Base-by-base conservation (phyloP, 495 filamentous ascomycete genomes). In the Penicillium diatomitis region DNA sequence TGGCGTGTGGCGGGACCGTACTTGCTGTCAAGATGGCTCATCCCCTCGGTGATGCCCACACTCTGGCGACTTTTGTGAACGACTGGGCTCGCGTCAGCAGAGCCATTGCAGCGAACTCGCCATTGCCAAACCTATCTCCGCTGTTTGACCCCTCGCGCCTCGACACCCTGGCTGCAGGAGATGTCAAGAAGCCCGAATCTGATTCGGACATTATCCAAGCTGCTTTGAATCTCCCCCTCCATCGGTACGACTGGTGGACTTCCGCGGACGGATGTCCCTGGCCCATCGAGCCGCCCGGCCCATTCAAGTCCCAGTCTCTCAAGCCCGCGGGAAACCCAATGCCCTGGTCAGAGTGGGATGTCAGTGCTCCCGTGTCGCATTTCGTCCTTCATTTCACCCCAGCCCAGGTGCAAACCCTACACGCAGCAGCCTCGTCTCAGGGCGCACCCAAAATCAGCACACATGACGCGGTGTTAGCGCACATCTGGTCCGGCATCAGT, bases 51-150 rank as follows among this genome's bases (percentile, higher is more conserved):
- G 77, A 81, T 57, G 72, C 74, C 3, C 57, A 68, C 30, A 40
- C 69, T 2, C 47, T 81, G n/a, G 56, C 68, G 8, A 51, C 63
- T 11, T 80, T 81, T 32, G 60, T 69, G 4, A 65, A 76, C 31
- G 61, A 69, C 32, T 77, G 70, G 73, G 65, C 69, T 11, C 48
- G 31, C 6, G 58, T 59, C 11, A 62, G 52, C 44, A 55, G 47
- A 8, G 52, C 55, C 32, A 39, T 61, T 6, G 31, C 54, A 1
- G 45, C 46, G 2, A 44, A 50, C 5, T 41, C 44, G 4, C 11
- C 37, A 5, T 8, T 3, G 0, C 62, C 53, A 1, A 4, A 47
- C 0, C 31, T 56, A 8, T 34, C 45, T 4, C 62, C 62, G 0
- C 6, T 61, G 4, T 69, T 70, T 48, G 46, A 62, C 11, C 67